Evolutionary conservation across 768 basidiomycete species (phyloP), one percentile per base, ranked within the genome.

Genomic region (Leccinum sublutescens): DNA sequence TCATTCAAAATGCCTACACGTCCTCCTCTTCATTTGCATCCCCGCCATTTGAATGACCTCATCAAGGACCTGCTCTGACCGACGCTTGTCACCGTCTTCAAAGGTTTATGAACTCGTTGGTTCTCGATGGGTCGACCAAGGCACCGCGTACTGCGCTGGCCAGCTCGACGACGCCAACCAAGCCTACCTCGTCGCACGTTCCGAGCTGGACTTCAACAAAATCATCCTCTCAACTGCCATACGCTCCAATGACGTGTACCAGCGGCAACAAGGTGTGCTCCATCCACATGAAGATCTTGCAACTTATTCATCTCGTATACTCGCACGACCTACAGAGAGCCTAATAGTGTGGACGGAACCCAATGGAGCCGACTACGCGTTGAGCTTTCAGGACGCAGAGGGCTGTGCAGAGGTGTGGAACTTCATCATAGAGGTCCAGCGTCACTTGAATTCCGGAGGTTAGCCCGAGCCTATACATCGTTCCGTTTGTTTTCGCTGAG

Each of bases 321-420:
- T 68, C 62, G 62, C 60, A 29, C 56, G 43, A 57, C 65, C 57
- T 53, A 31, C 75, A 95, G 96, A 98, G 69, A 99, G 97, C 12
- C 82, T 99, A 51, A 98, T 99, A 66, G 96, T 98, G 19, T 99
- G 97, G 97, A 98, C 96, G 4, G 96, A 98, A 71, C 91, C 93
- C 1, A 89, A 92, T 62, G 92, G 93, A 29, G 86, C 90, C 38
- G 97, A 99, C 74, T 95, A 97, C 70, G 96, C 96, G 2, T 79
- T 99, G 55, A 96, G 94, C 66, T 99, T 99, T 66, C 96, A 98
- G 70, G 96, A 98, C 66, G 85, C 92, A 1, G 92, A 94, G 62
- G 97, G 95, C 31, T 99, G 96, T 66, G 82, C 87, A 33, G 95
- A 98, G 77, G 92, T 98, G 52, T 99, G 97, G 96, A 91, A 89